These are phyloP conservation scores for Phytophthora sansomeana DNA, from an alignment of 352 stramenopile species.

Conservation along the genomic window DNA sequence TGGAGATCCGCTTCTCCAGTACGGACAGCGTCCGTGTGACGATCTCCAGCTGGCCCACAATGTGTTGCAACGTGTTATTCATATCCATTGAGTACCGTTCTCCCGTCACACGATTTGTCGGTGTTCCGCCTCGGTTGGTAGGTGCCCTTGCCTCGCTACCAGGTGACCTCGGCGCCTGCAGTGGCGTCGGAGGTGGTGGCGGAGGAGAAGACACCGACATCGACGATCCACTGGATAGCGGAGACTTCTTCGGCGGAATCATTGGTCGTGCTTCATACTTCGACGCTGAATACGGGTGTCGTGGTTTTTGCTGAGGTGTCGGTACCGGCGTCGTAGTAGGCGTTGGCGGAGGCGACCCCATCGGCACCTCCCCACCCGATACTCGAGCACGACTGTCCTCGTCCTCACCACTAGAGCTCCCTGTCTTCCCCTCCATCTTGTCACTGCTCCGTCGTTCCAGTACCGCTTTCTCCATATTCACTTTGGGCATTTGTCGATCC, in stretches of 20 bases:
- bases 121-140: conserved; percentile 14
- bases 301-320: conserved; percentile 50
- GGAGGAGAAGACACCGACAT: conserved; percentile 4
- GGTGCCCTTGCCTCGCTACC: conserved; percentile 22
- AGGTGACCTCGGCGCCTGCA: conserved; percentile 18
- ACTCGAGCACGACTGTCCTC: conserved; percentile 1
- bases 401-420: conserved; percentile 13
- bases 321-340: conserved; percentile 40
- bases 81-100: conserved; percentile 27
- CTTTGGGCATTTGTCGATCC: conserved; percentile 26
- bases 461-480: conserved; percentile 9
- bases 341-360: conserved; percentile 44
- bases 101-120: conserved; percentile 7
- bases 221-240: conserved; percentile 7
- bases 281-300: conserved; percentile 41
- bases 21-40: conserved; percentile 87
- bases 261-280: conserved; percentile 46
- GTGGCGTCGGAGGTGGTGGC: conserved; percentile 22
- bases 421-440: neutral
- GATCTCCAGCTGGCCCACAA: conserved; percentile 91
- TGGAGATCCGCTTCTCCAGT: conserved; percentile 85
- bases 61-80: conserved; percentile 86
- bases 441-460: conserved; percentile 14
- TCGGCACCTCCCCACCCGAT: neutral
- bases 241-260: conserved; percentile 16